These are phyloP conservation scores for Strobilomyces echinocephalus DNA, from an alignment of 768 basidiomycete genomes.

Conservation along the genomic window DNA sequence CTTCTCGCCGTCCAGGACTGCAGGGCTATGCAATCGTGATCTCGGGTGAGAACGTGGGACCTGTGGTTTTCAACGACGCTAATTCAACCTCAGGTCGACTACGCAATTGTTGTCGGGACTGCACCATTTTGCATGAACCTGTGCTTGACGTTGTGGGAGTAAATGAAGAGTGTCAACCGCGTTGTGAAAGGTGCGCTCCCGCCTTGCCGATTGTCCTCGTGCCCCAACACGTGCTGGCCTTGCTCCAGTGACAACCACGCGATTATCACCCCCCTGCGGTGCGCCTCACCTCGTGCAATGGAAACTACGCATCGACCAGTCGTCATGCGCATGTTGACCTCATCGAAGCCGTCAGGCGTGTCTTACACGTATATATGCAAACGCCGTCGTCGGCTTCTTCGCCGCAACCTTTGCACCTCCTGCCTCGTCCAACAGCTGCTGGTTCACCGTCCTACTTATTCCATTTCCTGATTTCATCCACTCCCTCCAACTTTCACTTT, in stretches of 20 bases:
- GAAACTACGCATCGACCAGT: slow-evolving; percentile 20
- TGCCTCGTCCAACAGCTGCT: slow-evolving; percentile 10
- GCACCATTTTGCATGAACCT: slow-evolving; percentile 12
- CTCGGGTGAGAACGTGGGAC: slow-evolving; percentile 9
- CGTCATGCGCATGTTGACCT: slow-evolving; percentile 27
- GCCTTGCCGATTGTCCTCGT: slow-evolving; percentile 8
- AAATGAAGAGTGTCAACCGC: neutral
- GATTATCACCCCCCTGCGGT: slow-evolving; percentile 32
- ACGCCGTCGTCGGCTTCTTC: slow-evolving; percentile 18
- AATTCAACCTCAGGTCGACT: neutral
- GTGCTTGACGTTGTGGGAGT: slow-evolving; percentile 4
- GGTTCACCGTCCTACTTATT: slow-evolving; percentile 5
- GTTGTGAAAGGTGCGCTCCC: slow-evolving; percentile 13
- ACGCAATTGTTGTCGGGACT: slow-evolving; percentile 1
- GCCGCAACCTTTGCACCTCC: slow-evolving; percentile 18
- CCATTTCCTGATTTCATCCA: slow-evolving; percentile 8
- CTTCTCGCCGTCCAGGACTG: slow-evolving; percentile 9
- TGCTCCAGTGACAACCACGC: slow-evolving; percentile 24
- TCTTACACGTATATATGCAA: slow-evolving; percentile 27
- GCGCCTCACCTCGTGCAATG: slow-evolving; percentile 29
- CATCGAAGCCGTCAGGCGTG: slow-evolving; percentile 35
- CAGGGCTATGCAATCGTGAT: slow-evolving; percentile 21
- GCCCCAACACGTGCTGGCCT: slow-evolving; percentile 31
- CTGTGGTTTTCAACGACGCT: neutral
- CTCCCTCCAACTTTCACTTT: neutral